phyloP scores from a whole-genome alignment of 495 filamentous ascomycete species.

The Penicillium coffeae region DNA sequence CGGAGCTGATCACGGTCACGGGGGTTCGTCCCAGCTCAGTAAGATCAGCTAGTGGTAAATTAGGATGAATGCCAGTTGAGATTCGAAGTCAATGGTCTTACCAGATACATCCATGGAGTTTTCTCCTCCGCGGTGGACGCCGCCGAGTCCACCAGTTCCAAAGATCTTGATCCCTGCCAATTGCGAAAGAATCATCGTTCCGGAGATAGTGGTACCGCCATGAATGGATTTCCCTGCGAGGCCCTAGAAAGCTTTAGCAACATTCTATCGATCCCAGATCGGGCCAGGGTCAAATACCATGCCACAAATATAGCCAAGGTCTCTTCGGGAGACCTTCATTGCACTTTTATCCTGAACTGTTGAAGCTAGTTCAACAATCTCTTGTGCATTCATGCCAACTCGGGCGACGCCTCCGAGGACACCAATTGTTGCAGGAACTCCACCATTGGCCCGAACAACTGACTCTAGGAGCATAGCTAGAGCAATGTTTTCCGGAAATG shows the following conservation, averaged over 20 bases:
- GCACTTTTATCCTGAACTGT: slow-evolving; percentile 59
- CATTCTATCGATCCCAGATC: background rate
- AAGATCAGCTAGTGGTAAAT: slow-evolving; percentile 61
- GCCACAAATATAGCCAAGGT: slow-evolving; percentile 77
- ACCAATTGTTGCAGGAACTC: slow-evolving; percentile 88
- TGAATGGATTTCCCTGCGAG: slow-evolving; percentile 62
- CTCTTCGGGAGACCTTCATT: slow-evolving; percentile 80
- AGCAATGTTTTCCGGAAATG: slow-evolving; percentile 73
- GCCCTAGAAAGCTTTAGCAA: slow-evolving; percentile 46
- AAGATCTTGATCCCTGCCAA: slow-evolving; percentile 90
- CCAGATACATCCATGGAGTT: slow-evolving; percentile 82
- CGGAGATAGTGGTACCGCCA: slow-evolving; percentile 89
- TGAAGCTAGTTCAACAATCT: slow-evolving; percentile 66
- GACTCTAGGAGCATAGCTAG: slow-evolving; percentile 69
- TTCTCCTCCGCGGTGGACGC: slow-evolving; percentile 89
- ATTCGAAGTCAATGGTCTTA: slow-evolving; percentile 11
- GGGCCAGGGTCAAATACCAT: slow-evolving; percentile 49
- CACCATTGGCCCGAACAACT: slow-evolving; percentile 74
- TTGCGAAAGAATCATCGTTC: slow-evolving; percentile 85
- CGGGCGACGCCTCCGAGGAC: slow-evolving; percentile 75
- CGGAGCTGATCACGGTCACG: slow-evolving; percentile 82
- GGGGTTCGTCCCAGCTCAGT: slow-evolving; percentile 91
- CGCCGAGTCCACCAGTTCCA: slow-evolving; percentile 74
- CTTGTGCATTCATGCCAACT: slow-evolving; percentile 67
- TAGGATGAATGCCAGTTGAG: background rate